These are phyloP conservation scores for Rutstroemia sydowiana DNA, from an alignment of 2,329 filamentous ascomycete genomes.

Conservation along the genomic window DNA sequence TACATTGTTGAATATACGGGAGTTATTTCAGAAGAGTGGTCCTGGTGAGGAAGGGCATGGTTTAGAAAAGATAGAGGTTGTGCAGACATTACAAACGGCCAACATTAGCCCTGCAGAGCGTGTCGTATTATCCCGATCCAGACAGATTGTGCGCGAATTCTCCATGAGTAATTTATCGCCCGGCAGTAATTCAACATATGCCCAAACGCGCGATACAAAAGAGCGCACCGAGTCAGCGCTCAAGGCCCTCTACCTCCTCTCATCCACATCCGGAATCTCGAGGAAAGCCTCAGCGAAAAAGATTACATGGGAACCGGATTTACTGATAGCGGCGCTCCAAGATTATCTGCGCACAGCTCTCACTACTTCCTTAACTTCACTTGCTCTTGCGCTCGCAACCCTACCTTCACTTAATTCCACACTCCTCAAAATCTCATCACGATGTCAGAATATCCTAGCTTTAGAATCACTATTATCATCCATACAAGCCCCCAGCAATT, in stretches of 20 bases:
- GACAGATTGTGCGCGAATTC: slow-evolving; percentile 79
- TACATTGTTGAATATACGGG: slow-evolving; percentile 68
- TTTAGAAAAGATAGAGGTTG: slow-evolving; percentile 64
- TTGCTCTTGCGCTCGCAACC: slow-evolving; percentile 70
- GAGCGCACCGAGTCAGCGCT: slow-evolving; percentile 67
- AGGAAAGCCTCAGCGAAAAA: slow-evolving; percentile 33
- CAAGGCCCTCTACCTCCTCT: slow-evolving; percentile 72
- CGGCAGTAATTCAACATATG: slow-evolving; percentile 46
- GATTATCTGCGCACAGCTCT: slow-evolving; percentile 75
- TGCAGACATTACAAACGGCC: slow-evolving; percentile 62
- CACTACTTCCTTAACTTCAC: slow-evolving; percentile 66
- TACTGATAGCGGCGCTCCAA: slow-evolving; percentile 71
- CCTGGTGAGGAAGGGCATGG: slow-evolving; percentile 70
- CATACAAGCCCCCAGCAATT: slow-evolving; percentile 61
- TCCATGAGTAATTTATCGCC: slow-evolving; percentile 55
- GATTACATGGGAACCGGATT: slow-evolving; percentile 47
- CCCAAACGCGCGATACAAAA: slow-evolving; percentile 66
- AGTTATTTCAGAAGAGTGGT: slow-evolving; percentile 60
- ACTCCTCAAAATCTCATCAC: slow-evolving; percentile 69
- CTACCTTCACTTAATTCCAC: slow-evolving; percentile 77
- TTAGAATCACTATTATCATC: slow-evolving; percentile 69
- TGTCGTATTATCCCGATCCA: slow-evolving; percentile 62
- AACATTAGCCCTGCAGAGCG: slow-evolving; percentile 67
- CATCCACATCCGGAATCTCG: slow-evolving; percentile 50
- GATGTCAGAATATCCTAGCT: slow-evolving; percentile 88